Evolutionary conservation across 352 stramenopile species (phyloP), one percentile per base, ranked within the genome.

Genomic region (Phytophthora litchii): DNA sequence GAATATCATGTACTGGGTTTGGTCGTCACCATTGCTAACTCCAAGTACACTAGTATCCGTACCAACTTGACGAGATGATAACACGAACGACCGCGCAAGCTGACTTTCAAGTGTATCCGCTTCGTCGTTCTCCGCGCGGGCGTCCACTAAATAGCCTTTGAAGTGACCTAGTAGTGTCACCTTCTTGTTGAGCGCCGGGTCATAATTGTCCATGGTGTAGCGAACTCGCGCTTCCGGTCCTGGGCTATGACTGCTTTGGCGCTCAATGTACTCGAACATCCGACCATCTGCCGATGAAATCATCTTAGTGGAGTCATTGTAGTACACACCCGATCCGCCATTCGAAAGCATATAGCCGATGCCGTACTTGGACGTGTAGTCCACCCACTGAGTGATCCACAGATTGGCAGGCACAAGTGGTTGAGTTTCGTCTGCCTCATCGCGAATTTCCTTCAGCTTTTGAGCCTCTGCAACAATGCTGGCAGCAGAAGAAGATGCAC

Each of bases 361-460:
- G 47, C 97, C 97, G 73, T 99, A 99, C 76, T 99, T 99, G 69
- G 85, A 96, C 4, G 97, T 99, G 75, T 99, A 99, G 69, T 99
- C 97, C 7, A 99, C 96, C 79, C 98, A 99, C 44, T 97, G 83
- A 16, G 88, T 89, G 11, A 99, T 89, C 96, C 97, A 99, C 52
- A 98, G 85, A 0, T 66, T 79, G 3, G 88, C 70, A 2, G 79
- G 76, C 2, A 72, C 16, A 34, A 64, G 43, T 51, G 58, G 53
- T 13, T 59, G 52, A 7, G 54, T 59, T n/a, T 78, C 65, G 29
- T 84, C 76, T 12, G 73, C 72, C 36, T 89, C 79, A 2, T 77
- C 52, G 8, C 74, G 70, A 32, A 90, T 73, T 54, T 91, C 74
- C 34, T 88, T 88, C 10, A 91, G 35, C n/a, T 76, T 73, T 43